phyloP scores from a whole-genome alignment of 306 rosid genomes.

The barrel medic (Medicago truncatula) region DNA sequence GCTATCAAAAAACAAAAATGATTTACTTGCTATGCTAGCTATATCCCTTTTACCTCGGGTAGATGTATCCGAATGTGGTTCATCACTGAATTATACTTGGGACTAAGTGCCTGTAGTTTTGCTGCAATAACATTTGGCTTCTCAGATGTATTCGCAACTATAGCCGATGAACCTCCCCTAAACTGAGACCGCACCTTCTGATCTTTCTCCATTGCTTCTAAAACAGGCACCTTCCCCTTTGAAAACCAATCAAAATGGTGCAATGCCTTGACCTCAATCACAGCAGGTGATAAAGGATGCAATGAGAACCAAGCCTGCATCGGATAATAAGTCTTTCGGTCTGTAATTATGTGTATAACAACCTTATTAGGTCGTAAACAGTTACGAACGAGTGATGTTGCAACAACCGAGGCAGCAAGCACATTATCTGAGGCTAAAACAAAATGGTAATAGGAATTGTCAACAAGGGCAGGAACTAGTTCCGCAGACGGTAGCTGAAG shows the following conservation, averaged over 20 bases:
- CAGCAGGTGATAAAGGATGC: conserved; percentile 83
- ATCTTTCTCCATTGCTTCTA: conserved; percentile 99
- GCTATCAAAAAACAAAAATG: not conserved
- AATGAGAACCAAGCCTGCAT: conserved; percentile 99
- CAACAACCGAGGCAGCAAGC: conserved; percentile 91
- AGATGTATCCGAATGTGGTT: conserved; percentile 93
- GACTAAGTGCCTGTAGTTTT: conserved; percentile 95
- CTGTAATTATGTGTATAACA: conserved; percentile 91
- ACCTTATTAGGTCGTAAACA: conserved; percentile 68
- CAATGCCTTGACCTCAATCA: conserved; percentile 96
- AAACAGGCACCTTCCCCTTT: conserved; percentile 94
- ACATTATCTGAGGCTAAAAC: conserved; percentile 96
- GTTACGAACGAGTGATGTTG: conserved; percentile 80
- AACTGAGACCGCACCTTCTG: conserved; percentile 83
- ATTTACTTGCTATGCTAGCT: conserved; percentile 9
- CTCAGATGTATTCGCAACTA: conserved; percentile 78
- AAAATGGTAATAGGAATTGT: conserved; percentile 82
- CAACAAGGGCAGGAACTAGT: conserved; percentile 89
- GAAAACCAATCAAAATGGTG: conserved; percentile 97
- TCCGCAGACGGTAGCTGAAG: conserved; percentile 96
- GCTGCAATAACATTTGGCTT: conserved; percentile 87
- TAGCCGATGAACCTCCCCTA: conserved; percentile 95
- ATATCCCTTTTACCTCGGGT: conserved; percentile 76
- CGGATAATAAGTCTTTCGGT: conserved; percentile 86
- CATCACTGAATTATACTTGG: conserved; percentile 97